Conservation (phyloP, 176 grass and related monocot species). For the Triticum dicoccoides region DNA sequence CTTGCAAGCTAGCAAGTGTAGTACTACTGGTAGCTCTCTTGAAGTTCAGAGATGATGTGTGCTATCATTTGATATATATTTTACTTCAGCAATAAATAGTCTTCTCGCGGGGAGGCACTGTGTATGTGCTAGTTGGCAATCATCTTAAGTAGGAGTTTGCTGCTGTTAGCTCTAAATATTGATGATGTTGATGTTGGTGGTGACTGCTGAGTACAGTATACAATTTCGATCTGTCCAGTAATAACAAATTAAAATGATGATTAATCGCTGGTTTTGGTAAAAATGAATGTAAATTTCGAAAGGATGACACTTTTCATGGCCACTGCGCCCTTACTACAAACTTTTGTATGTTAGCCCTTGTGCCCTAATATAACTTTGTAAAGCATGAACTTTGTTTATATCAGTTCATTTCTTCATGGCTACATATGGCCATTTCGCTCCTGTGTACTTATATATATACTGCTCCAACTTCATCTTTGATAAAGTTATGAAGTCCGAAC, state of each 20-base stretch:
- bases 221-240: not conserved
- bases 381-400: not conserved
- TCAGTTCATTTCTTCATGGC: not conserved
- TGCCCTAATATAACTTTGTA: not conserved
- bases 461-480: not conserved
- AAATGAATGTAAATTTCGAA: not conserved
- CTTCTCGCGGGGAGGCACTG: conserved; percentile 4
- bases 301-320: not conserved
- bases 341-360: not conserved
- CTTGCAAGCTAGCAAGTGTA: conserved; percentile 27
- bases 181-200: not conserved
- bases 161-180: not conserved
- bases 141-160: not conserved
- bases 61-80: not conserved
- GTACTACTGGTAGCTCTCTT: not conserved
- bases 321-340: no score
- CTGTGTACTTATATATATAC: no score
- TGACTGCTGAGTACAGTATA: not conserved
- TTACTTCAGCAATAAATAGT: not conserved
- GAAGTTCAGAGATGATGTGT: conserved; percentile 13
- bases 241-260: not conserved
- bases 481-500: not conserved
- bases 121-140: conserved; percentile 17
- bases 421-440: no score
- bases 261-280: not conserved